A percentile compares a stretch with the other conserved stretches of the same genome.
Conservation (phyloP, 2,329 filamentous ascomycete species). For the Colletotrichum shisoi region DNA sequence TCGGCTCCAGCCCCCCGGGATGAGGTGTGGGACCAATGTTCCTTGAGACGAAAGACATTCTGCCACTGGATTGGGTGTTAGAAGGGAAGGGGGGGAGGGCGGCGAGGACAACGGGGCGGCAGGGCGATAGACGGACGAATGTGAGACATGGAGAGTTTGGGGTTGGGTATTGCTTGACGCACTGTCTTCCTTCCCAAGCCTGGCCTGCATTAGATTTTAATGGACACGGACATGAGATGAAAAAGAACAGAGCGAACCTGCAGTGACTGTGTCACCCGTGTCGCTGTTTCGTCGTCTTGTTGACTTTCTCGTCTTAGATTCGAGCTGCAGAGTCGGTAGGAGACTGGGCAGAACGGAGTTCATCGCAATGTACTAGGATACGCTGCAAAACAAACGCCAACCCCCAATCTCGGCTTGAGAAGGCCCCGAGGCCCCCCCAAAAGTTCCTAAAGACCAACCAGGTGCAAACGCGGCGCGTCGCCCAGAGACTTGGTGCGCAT, state of each 20-base stretch:
- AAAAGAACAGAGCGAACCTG: not conserved
- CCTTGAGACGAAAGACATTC: not conserved
- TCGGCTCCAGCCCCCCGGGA: not conserved
- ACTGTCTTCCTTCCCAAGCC: constrained; percentile 20
- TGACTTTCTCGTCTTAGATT: not conserved
- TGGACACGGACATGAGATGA: not conserved
- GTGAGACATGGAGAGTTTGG: constrained; percentile 36
- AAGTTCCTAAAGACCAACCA: constrained; percentile 10
- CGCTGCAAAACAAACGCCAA: not conserved
- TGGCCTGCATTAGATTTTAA: constrained; percentile 7
- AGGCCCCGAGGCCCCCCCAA: constrained; percentile 11
- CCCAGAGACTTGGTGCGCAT: constrained; percentile 37
- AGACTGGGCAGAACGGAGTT: not conserved
- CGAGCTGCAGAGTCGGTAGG: not conserved
- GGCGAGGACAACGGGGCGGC: not conserved
- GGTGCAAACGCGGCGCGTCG: constrained; percentile 11
- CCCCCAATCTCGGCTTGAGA: not conserved
- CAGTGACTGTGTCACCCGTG: not conserved
- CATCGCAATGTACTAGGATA: not conserved
- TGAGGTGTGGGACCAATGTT: not conserved
- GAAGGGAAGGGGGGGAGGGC: not conserved
- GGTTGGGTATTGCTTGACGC: constrained; percentile 15
- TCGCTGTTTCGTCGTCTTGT: not conserved
- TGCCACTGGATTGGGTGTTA: constrained; percentile 1
- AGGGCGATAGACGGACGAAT: constrained; percentile 13